Percentiles rank a stretch among this genome's conserved stretches.
Conservation (phyloP, 768 basidiomycete species). For the Leccinum barrowsii region DNA sequence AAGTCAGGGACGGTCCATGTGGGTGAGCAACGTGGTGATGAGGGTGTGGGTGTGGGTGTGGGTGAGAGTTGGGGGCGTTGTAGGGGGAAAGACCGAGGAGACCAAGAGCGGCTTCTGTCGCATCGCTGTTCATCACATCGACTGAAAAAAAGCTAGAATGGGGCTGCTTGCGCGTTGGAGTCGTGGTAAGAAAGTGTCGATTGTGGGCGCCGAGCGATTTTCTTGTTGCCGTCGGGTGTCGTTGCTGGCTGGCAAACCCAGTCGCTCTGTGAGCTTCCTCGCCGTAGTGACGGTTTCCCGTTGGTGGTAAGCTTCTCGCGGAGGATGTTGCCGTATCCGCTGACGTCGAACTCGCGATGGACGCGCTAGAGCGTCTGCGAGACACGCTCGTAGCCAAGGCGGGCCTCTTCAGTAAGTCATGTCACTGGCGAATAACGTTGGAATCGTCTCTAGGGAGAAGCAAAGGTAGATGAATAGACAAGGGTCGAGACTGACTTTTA, state of each 20-base stretch:
- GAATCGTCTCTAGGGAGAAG: too few species aligned
- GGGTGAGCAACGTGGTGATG: conserved; percentile 23
- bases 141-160: conserved; percentile 1
- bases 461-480: too few species aligned
- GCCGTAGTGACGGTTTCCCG: conserved; percentile 1
- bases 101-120: conserved; percentile 56
- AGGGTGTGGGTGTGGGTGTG: conserved; percentile 23
- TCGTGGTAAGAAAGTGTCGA: conserved; percentile 13
- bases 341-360: too few species aligned
- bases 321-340: too few species aligned
- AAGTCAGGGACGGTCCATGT: conserved; percentile 29
- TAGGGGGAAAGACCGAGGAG: conserved; percentile 47
- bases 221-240: conserved; percentile 10
- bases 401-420: too few species aligned
- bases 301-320: too few species aligned
- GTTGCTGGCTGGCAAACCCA: neutral
- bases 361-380: too few species aligned
- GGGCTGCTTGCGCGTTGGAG: conserved; percentile 4
- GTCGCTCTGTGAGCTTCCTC: conserved; percentile 4
- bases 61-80: conserved; percentile 30
- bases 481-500: too few species aligned
- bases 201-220: conserved; percentile 15
- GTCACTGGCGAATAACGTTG: too few species aligned
- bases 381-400: too few species aligned
- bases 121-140: conserved; percentile 48